A percentile compares a stretch with the other conserved stretches of the same genome.
phyloP scores from a whole-genome alignment of 495 filamentous ascomycete species.

The Penicillium parvum region DNA sequence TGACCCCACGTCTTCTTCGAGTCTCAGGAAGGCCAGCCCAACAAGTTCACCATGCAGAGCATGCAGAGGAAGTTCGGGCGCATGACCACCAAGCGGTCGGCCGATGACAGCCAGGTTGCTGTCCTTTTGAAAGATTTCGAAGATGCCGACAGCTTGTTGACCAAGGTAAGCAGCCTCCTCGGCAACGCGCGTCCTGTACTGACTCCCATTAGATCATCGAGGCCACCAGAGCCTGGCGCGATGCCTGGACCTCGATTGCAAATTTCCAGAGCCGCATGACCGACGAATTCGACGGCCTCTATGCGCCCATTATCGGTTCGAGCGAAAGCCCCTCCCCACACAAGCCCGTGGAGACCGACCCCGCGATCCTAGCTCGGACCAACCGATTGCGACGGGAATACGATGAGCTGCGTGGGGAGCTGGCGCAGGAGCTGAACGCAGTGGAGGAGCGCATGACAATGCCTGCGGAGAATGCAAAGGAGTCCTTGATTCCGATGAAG shows the following conservation, averaged over 20 bases:
- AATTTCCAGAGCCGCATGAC: slow-evolving; percentile 64
- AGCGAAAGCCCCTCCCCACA: slow-evolving; percentile 48
- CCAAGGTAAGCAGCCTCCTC: slow-evolving; percentile 49
- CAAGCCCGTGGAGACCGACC: slow-evolving; percentile 57
- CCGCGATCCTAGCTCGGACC: slow-evolving; percentile 60
- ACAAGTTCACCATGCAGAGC: slow-evolving; percentile 60
- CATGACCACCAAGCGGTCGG: slow-evolving; percentile 59
- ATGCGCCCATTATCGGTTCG: slow-evolving; percentile 73
- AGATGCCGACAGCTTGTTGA: slow-evolving; percentile 73
- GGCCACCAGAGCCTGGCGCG: slow-evolving; percentile 75
- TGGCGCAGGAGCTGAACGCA: slow-evolving; percentile 66
- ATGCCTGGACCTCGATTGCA: slow-evolving; percentile 76
- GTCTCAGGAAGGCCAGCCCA: background rate
- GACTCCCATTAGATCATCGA: slow-evolving; percentile 63
- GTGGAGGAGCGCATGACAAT: slow-evolving; percentile 71
- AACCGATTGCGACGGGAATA: slow-evolving; percentile 65
- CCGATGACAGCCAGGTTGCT: slow-evolving; percentile 74
- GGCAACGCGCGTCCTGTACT: slow-evolving; percentile 2
- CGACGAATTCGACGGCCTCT: slow-evolving; percentile 71
- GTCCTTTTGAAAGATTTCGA: slow-evolving; percentile 78
- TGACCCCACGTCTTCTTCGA: background rate
- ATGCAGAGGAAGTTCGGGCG: slow-evolving; percentile 73
- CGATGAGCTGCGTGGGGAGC: slow-evolving; percentile 67
- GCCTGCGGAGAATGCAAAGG: slow-evolving; percentile 68
- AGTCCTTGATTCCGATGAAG: slow-evolving; percentile 68